Evolutionary conservation across 352 stramenopile species (phyloP), one percentile per base, ranked within the genome.

Genomic region (Globisporangium perplexum): DNA sequence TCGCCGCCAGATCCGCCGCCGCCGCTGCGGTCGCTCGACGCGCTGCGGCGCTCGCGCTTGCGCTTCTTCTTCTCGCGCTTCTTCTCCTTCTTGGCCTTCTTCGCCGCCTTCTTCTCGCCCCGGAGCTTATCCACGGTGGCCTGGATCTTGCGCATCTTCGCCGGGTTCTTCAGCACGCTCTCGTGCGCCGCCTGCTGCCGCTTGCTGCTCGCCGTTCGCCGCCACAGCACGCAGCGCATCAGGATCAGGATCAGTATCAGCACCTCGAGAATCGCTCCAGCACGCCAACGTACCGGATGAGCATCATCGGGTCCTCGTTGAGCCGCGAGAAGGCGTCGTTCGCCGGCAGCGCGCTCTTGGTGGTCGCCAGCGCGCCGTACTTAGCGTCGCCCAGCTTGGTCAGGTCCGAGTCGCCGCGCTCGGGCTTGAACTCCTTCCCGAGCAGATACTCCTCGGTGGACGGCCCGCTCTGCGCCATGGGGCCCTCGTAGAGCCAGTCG

Each of bases 401-500:
- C 47, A 84, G 31, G 38, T 86, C 68, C 30, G 72, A 66, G 3
- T 75, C 64, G 0, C 62, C 68, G 10, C 73, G 63, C 31, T 82
- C 68, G 0, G 60, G 60, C 54, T 87, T 82, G 62, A 78, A 88
- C 53, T 93, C 83, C 61, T 98, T 98, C 4, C 96, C 94, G 39
- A 98, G 59, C 47, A 98, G 68, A 67, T 95, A 98, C 17, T 97
- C 89, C 54, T 98, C 92, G 59, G 71, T 66, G 18, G 72, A 88
- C 53, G 77, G 81, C 39, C 82, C 70, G 41, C 60, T 63, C 54
- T 72, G 72, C 26, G 80, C 83, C 59, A 90, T 92, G n/a, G 90
- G 88, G 0, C 84, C 91, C 69, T 98, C 88, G 62, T 98, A 99
- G 91, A 99, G 98, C 95, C 95, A 99, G 64, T 98, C 86, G 6